Conservation (phyloP, 192 early-diverging fungal genomes). For the Linnemannia elongata region DNA sequence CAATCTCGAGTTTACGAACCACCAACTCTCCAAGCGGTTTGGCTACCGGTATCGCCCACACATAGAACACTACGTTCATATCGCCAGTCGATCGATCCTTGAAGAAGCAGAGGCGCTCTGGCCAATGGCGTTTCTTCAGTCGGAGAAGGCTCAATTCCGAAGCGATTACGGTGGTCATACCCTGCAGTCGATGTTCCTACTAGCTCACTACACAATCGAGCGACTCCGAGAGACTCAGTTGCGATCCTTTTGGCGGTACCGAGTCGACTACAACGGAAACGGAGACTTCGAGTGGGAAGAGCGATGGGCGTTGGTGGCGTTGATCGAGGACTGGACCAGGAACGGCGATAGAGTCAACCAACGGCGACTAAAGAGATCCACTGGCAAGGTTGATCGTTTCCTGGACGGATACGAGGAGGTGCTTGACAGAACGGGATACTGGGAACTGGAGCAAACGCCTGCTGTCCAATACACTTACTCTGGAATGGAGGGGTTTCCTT, state of each 20-base stretch:
- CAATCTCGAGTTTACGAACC: neutral
- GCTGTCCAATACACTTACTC: neutral
- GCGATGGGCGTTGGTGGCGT: neutral
- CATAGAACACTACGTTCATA: neutral
- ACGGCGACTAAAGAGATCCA: too few species aligned
- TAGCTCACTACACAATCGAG: neutral
- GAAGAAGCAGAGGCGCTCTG: neutral
- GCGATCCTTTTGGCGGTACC: neutral
- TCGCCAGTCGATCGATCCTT: neutral
- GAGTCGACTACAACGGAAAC: neutral
- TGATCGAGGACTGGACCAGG: neutral
- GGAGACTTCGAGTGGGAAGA: neutral
- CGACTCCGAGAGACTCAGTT: neutral
- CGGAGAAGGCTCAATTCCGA: neutral
- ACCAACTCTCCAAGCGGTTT: neutral
- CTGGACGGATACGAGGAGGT: neutral
- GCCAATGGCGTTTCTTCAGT: neutral
- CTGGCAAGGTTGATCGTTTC: neutral
- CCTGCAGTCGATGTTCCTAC: neutral
- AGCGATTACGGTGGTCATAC: neutral
- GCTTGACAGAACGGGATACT: neutral
- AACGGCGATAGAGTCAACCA: neutral
- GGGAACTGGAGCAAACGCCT: neutral
- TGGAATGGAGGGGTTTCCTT: neutral
- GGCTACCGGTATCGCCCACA: neutral